phyloP scores from a whole-genome alignment of 2,329 filamentous ascomycete species.

The Trichoderma guizhouense region DNA sequence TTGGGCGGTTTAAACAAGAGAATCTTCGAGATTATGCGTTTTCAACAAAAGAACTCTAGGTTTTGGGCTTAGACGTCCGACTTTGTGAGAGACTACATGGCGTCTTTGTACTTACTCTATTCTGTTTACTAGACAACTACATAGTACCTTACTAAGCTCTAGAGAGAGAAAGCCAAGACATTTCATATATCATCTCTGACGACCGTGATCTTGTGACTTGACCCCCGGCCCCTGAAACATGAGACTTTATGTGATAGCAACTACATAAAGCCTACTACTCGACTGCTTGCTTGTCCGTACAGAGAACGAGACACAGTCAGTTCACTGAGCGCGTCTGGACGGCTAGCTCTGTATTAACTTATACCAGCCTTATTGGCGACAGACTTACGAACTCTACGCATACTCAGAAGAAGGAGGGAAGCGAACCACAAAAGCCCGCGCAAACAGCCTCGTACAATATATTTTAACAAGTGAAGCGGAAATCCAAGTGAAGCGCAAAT shows the following conservation, averaged over 20 bases:
- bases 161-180: too few species aligned
- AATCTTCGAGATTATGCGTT: too few species aligned
- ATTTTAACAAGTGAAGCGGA: neutral
- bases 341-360: neutral
- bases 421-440: neutral
- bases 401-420: neutral
- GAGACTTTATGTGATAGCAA: neutral
- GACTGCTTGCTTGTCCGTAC: neutral
- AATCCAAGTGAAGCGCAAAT: neutral
- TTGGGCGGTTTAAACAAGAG: too few species aligned
- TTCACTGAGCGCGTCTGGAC: neutral
- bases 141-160: too few species aligned
- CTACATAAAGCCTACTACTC: neutral
- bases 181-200: neutral
- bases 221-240: neutral
- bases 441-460: neutral
- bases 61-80: too few species aligned
- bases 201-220: neutral
- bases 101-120: too few species aligned
- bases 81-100: too few species aligned
- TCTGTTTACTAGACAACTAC: too few species aligned
- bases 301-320: neutral
- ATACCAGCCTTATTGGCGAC: neutral
- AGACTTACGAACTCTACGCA: neutral
- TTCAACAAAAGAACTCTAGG: too few species aligned